Evolutionary conservation across 2,329 filamentous ascomycete genomes (phyloP).

Genomic region (Pseudogymnoascus sp.): DNA sequence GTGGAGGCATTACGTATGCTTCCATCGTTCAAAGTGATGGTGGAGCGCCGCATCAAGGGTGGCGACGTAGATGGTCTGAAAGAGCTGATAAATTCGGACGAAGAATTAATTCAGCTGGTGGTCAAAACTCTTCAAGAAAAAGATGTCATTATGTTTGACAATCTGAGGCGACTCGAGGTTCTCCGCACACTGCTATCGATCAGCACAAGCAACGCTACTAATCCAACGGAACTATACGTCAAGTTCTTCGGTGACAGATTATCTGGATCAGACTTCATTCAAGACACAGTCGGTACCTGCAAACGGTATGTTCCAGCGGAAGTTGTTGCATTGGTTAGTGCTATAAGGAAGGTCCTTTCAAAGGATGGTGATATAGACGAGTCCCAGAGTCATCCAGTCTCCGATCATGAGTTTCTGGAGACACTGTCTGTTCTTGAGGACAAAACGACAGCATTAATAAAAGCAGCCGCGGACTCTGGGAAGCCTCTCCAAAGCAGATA

Average conservation of each 20-base stretch:
- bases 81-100: neutral
- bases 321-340: conserved; percentile 35
- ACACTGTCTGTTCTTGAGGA: conserved; percentile 30
- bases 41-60: conserved; percentile 42
- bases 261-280: conserved; percentile 46
- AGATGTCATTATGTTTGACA: neutral
- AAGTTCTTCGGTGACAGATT: conserved; percentile 48
- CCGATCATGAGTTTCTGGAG: conserved; percentile 19
- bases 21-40: conserved; percentile 55
- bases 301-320: conserved; percentile 52
- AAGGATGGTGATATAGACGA: conserved; percentile 20
- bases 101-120: neutral
- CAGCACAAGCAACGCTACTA: neutral
- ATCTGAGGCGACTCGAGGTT: neutral
- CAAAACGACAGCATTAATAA: conserved; percentile 40
- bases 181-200: neutral
- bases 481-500: conserved; percentile 64
- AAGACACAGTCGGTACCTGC: conserved; percentile 38
- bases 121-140: neutral
- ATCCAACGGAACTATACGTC: conserved; percentile 47
- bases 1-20: conserved; percentile 60
- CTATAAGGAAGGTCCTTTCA: conserved; percentile 30
- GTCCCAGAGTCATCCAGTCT: conserved; percentile 25
- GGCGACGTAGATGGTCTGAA: conserved; percentile 29
- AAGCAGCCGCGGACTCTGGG: conserved; percentile 37